Percentiles rank a stretch among this genome's conserved stretches.
These are phyloP conservation scores for Serendipita sp. DNA, from an alignment of 768 basidiomycete species.

Conservation along the genomic window DNA sequence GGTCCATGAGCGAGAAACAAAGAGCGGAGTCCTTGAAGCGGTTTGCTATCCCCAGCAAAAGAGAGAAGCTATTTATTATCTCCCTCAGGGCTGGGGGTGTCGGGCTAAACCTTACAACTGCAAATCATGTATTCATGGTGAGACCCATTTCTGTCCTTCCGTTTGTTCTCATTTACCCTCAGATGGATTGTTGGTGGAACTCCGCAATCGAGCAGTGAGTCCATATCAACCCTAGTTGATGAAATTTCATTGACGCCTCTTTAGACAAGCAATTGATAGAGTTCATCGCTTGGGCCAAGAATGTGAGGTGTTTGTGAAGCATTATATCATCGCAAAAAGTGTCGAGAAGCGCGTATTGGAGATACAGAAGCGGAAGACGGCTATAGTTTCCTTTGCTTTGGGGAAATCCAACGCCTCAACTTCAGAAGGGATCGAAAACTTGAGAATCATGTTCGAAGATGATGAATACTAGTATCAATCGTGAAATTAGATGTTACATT, in stretches of 20 bases:
- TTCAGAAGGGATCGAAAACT: constrained; percentile 61
- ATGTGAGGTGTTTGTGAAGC: constrained; percentile 65
- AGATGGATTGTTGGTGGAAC: constrained; percentile 96
- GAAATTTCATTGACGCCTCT: constrained; percentile 8
- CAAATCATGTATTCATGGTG: constrained; percentile 80
- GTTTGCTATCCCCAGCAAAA: constrained; percentile 53
- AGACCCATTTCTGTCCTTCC: constrained; percentile 9
- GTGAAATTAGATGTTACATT: too few relatives aligned
- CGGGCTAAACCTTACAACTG: constrained; percentile 55
- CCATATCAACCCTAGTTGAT: neutral
- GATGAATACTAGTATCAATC: neutral
- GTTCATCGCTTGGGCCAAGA: constrained; percentile 78
- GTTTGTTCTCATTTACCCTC: neutral
- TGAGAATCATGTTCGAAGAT: constrained; percentile 64
- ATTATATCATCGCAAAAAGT: constrained; percentile 60
- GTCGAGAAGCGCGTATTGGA: constrained; percentile 65
- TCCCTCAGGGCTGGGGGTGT: constrained; percentile 87
- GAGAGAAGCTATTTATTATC: constrained; percentile 60
- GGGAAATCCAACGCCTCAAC: constrained; percentile 29
- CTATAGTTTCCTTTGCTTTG: constrained; percentile 74
- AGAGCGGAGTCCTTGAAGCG: constrained; percentile 56
- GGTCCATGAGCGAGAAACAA: constrained; percentile 78
- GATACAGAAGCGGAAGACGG: constrained; percentile 76
- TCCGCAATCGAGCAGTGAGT: constrained; percentile 47
- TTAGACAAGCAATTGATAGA: constrained; percentile 52